These are phyloP conservation scores for Stephanodiscus triporus DNA, from an alignment of 108 stramenopile species.

Conservation along the genomic window DNA sequence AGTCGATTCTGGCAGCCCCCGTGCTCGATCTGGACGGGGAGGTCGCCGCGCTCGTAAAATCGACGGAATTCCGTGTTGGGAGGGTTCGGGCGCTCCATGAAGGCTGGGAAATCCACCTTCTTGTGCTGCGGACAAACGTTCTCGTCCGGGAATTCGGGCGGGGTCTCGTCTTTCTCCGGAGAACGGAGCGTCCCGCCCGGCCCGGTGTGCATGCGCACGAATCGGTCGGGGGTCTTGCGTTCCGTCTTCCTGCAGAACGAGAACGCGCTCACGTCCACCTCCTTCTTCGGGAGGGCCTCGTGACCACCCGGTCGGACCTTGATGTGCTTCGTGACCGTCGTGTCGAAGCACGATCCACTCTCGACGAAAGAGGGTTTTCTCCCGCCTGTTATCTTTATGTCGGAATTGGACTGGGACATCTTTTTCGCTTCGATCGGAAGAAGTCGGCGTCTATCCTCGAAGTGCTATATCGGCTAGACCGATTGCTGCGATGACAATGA, in stretches of 20 bases:
- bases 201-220: slow-evolving; percentile 68
- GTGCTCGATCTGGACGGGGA: slow-evolving; percentile 86
- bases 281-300: slow-evolving; percentile 60
- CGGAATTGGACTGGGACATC: slow-evolving; percentile 14
- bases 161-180: slow-evolving; percentile 31
- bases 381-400: slow-evolving; percentile 39
- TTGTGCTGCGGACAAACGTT: slow-evolving; percentile 37
- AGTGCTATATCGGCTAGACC: neutral
- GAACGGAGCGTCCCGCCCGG: slow-evolving; percentile 62
- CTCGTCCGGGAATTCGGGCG: slow-evolving; percentile 47
- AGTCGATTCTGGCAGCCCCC: slow-evolving; percentile 78
- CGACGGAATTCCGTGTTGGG: slow-evolving; percentile 89
- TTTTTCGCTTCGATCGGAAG: neutral
- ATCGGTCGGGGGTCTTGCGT: slow-evolving; percentile 53
- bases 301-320: slow-evolving; percentile 81
- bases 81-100: slow-evolving; percentile 80
- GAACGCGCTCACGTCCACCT: slow-evolving; percentile 71
- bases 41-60: slow-evolving; percentile 86
- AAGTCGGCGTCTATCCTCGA: neutral
- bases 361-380: slow-evolving; percentile 37
- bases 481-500: neutral
- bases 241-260: slow-evolving; percentile 62
- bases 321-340: slow-evolving; percentile 44
- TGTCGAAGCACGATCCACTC: slow-evolving; percentile 63
- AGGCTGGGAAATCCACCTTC: slow-evolving; percentile 64